Conservation (phyloP, 2,329 filamentous ascomycete genomes). For the Xylariaceae sp. region DNA sequence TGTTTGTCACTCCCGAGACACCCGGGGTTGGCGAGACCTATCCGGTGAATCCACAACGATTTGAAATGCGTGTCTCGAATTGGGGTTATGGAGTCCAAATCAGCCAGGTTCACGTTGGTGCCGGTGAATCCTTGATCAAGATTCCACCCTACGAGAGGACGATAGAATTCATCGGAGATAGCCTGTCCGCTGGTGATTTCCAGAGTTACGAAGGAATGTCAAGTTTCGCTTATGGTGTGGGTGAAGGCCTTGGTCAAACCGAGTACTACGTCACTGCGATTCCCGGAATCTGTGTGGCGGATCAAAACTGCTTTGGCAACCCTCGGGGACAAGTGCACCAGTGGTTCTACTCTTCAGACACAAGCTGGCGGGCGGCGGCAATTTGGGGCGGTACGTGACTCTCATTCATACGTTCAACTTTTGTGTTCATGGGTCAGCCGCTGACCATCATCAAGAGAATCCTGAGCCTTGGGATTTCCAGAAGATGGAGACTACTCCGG, state of each 20-base stretch:
- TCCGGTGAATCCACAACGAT: slow-evolving; percentile 41
- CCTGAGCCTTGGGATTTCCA: slow-evolving; percentile 43
- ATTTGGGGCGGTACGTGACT: slow-evolving; percentile 39
- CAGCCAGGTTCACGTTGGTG: slow-evolving; percentile 44
- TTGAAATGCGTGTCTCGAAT: slow-evolving; percentile 57
- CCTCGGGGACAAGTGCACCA: slow-evolving; percentile 47
- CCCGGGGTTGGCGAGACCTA: slow-evolving; percentile 40
- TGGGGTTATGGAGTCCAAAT: slow-evolving; percentile 58
- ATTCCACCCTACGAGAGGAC: slow-evolving; percentile 33
- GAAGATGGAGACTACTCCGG: slow-evolving; percentile 37
- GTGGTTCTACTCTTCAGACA: slow-evolving; percentile 54
- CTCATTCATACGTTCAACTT: background rate
- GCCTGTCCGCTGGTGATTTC: slow-evolving; percentile 51
- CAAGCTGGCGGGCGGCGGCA: slow-evolving; percentile 40
- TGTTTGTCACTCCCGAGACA: slow-evolving; percentile 45
- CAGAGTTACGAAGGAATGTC: slow-evolving; percentile 54
- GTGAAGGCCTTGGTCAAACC: slow-evolving; percentile 51
- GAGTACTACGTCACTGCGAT: slow-evolving; percentile 56
- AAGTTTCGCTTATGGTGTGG: slow-evolving; percentile 51
- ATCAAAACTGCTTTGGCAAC: slow-evolving; percentile 52
- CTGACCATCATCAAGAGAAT: slow-evolving; percentile 30
- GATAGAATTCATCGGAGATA: slow-evolving; percentile 43
- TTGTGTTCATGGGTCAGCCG: background rate
- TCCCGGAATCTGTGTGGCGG: slow-evolving; percentile 52
- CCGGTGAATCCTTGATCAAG: slow-evolving; percentile 41